Conservation (phyloP, 2,329 filamentous ascomycete species). For the Trichoderma semiorbis region DNA sequence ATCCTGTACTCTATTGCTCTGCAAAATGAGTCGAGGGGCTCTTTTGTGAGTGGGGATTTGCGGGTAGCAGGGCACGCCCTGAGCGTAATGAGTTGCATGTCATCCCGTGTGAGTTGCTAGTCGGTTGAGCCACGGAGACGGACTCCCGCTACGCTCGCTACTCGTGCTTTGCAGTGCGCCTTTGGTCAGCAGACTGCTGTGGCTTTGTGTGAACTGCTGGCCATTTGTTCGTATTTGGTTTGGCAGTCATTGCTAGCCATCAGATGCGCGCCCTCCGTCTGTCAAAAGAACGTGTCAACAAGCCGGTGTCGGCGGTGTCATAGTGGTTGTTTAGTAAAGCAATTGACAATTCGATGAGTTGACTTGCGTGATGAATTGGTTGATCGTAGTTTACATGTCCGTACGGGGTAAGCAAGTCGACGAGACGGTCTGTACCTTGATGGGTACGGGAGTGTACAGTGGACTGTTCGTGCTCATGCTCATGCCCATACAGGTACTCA, state of each 20-base stretch:
- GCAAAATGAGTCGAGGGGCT: not conserved
- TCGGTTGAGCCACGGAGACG: not conserved
- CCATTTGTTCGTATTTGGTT: not conserved
- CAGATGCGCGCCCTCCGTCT: constrained; percentile 3
- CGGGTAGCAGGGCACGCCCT: not conserved
- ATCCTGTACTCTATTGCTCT: not conserved
- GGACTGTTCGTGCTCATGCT: not conserved
- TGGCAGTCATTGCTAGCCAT: not conserved
- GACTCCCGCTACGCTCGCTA: not conserved
- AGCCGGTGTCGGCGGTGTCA: not conserved
- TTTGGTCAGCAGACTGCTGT: constrained; percentile 5
- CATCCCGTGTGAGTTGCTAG: not conserved
- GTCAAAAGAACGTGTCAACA: not conserved
- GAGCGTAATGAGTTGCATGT: not conserved
- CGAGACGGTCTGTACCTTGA: not conserved
- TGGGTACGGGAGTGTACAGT: not conserved
- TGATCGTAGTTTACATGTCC: not conserved
- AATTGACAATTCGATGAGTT: not conserved
- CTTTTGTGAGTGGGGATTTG: not conserved
- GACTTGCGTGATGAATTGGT: not conserved
- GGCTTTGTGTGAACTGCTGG: not conserved
- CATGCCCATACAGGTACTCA: not conserved
- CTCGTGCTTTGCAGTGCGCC: not conserved
- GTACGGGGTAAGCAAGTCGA: not conserved
- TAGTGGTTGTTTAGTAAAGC: not conserved